Evolutionary conservation across 2,329 filamentous ascomycete species (phyloP), one percentile per base, ranked within the genome.

Genomic region (Cordyceps tenuipes): DNA sequence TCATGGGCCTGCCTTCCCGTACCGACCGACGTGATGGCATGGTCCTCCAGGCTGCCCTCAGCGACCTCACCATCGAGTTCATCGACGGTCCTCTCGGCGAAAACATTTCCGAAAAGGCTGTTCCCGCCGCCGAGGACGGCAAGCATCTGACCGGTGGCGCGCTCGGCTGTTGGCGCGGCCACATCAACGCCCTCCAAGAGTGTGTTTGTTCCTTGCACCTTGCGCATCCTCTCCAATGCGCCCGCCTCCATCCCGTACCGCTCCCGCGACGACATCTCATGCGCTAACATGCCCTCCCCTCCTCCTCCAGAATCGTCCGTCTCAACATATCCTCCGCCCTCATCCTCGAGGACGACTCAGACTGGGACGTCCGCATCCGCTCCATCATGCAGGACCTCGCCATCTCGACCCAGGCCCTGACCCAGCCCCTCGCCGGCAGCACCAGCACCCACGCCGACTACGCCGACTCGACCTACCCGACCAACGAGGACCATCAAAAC

Each of bases 291-390:
- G 3, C 36, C 23, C 21, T 15, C 4, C 1, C 29, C n/a, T n/a
- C 5, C 29, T 7, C 29, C 29, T n/a, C 31, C 21, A 71, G 70
- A 21, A 71, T 82, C 13, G 71, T 82, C 13, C 69, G 75, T 23
- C 68, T 75, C 12, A 72, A 75, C 43, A 63, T 80, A 4, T 69
- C 72, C 2, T 77, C 75, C 1, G 79, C 78, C 0, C 69, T 83
- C 1, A 77, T 82, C 29, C 66, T 83, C 31, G 81, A 83, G 64
- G 80, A 83, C 64, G 80, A 83, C 61, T 75, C 77, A 10, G 80
- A 83, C 68, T 83, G 80, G 81, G 80, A 83, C 58, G 68, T 82
- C 26, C 71, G 73, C 0, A 67, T 83, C 39, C 78, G 78, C 48
- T 58, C 68, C 0, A 80, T 83, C 63, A 71, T 82, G 31, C 70